phyloP scores from a whole-genome alignment of 1,284 basidiomycete species.

The Papiliotrema fonsecae region DNA sequence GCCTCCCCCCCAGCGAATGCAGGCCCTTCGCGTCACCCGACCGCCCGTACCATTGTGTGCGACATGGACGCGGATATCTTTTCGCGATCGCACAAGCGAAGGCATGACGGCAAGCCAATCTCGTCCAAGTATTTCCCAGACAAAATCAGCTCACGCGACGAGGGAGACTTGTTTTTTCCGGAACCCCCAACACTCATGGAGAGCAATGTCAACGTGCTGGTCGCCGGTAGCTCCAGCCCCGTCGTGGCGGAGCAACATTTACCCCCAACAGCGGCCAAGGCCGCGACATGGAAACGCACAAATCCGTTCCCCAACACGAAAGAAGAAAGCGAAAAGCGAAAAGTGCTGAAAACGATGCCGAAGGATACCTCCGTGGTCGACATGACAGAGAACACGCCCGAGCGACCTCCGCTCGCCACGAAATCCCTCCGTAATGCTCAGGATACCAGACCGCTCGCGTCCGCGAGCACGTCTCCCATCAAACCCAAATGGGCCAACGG shows the following conservation, averaged over 20 bases:
- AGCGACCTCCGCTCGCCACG: conserved; percentile 4
- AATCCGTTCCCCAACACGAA: not conserved
- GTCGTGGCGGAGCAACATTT: too few relatives aligned
- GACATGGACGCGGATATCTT: not conserved
- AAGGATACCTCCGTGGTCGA: not conserved
- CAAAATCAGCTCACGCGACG: too few relatives aligned
- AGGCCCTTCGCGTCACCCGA: conserved; percentile 1
- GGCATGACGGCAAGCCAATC: too few relatives aligned
- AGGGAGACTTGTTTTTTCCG: too few relatives aligned
- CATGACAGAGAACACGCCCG: not conserved
- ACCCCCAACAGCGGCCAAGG: too few relatives aligned
- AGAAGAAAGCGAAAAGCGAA: conserved; percentile 3
- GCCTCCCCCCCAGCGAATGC: not conserved
- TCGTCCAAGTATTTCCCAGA: not conserved
- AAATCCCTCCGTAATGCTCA: too few relatives aligned
- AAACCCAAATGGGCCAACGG: too few relatives aligned
- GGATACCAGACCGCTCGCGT: too few relatives aligned
- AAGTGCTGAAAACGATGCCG: not conserved
- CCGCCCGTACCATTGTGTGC: conserved; percentile 4
- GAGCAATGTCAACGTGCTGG: not conserved
- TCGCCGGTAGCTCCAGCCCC: not conserved
- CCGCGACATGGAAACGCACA: too few relatives aligned
- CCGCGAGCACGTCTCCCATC: too few relatives aligned
- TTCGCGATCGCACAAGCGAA: not conserved
- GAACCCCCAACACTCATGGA: too few relatives aligned